Conservation (phyloP, 2,329 filamentous ascomycete genomes). For the Aspergillus felis region DNA sequence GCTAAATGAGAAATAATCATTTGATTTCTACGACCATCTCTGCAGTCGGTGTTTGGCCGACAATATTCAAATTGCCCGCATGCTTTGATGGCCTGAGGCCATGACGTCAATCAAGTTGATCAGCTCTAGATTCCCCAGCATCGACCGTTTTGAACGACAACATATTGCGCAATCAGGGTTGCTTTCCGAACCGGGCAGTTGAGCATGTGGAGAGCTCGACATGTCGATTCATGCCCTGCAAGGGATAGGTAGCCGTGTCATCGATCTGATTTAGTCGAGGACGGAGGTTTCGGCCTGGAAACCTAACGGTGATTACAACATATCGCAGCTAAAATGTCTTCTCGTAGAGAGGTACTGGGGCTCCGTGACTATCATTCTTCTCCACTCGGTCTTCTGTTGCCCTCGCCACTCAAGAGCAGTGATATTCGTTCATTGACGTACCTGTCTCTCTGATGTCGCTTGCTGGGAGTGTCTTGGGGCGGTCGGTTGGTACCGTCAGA, state of each 20-base stretch:
- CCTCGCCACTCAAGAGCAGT: not conserved
- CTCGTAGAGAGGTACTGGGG: not conserved
- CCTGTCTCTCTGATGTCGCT: not conserved
- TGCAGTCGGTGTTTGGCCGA: not conserved
- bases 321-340: not conserved
- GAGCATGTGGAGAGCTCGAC: not conserved
- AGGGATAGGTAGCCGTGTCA: not conserved
- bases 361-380: not conserved
- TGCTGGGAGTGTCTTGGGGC: not conserved
- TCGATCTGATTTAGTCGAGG: not conserved
- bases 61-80: not conserved
- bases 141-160: not conserved
- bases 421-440: not conserved
- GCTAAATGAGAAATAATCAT: not conserved
- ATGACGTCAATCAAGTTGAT: not conserved
- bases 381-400: not conserved
- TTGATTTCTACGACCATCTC: not conserved
- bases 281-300: not conserved
- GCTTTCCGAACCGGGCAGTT: not conserved
- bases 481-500: slow-evolving; percentile 21
- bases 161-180: not conserved
- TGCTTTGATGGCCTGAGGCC: not conserved
- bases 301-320: not conserved
- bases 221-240: not conserved
- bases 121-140: not conserved